Conservation (phyloP, 164 flowering plant genomes). For the Sedum album region DNA sequence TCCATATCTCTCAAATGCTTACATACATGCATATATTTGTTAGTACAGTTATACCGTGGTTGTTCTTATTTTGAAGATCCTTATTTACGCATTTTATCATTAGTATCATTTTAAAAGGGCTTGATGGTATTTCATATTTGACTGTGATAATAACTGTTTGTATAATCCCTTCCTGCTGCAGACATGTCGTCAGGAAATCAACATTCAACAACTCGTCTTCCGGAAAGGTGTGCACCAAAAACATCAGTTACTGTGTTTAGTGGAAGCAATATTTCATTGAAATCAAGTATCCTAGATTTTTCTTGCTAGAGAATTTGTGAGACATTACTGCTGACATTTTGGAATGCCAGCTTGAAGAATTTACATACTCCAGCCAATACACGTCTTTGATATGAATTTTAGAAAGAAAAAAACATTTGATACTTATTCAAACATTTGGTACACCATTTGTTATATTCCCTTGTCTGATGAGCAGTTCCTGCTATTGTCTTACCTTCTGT, state of each 20-base stretch:
- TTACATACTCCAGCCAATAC: not conserved
- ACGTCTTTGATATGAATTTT: not conserved
- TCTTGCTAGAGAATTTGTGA: not conserved
- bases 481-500: not conserved
- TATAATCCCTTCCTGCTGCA: constrained; percentile 21
- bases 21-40: not conserved
- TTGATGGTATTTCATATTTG: too few relatives aligned
- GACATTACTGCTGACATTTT: not conserved
- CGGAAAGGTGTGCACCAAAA: constrained; percentile 57
- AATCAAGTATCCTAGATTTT: not conserved
- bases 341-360: not conserved
- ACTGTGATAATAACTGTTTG: not conserved
- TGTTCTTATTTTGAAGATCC: not conserved
- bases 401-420: not conserved
- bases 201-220: constrained; percentile 66
- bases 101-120: too few relatives aligned
- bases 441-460: not conserved
- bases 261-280: not conserved
- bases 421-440: too few relatives aligned
- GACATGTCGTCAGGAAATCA: constrained; percentile 56
- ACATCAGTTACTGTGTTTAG: not conserved
- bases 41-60: not conserved
- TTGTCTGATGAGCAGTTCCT: too few relatives aligned
- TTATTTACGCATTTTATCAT: not conserved
- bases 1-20: not conserved